These are phyloP conservation scores for Kurtzmaniella natalensis DNA, from an alignment of 1,139 yeast species.

Conservation along the genomic window DNA sequence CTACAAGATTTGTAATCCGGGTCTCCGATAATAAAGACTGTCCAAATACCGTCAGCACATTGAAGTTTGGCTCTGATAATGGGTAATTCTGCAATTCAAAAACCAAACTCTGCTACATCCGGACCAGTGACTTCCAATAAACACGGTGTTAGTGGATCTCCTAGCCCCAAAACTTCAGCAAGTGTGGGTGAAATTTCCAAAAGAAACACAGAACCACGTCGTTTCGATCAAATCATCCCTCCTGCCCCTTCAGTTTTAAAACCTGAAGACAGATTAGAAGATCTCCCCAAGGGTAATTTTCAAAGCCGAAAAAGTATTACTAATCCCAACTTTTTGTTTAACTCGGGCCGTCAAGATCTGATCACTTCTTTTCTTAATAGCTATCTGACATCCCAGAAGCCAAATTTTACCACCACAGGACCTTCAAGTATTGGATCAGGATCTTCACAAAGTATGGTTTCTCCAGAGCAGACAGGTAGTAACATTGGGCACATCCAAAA, in stretches of 20 bases:
- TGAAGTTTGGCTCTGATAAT: no score
- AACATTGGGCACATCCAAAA: not conserved
- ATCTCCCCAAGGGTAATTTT: not conserved
- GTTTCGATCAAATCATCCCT: conserved; percentile 1
- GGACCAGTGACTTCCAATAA: not conserved
- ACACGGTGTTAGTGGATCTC: conserved; percentile 1
- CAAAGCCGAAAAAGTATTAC: conserved; percentile 6
- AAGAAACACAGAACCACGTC: conserved; percentile 1
- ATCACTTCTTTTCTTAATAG: conserved; percentile 17
- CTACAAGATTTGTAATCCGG: no score
- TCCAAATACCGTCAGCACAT: no score
- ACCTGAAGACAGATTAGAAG: not conserved
- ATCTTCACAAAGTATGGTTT: not conserved
- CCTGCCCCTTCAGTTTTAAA: not conserved
- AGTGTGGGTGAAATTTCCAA: conserved; percentile 2
- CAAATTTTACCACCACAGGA: not conserved
- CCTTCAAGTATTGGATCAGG: not conserved
- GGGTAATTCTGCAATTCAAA: conserved; percentile 8
- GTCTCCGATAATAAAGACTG: no score
- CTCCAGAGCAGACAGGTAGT: not conserved
- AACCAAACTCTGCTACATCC: conserved; percentile 2
- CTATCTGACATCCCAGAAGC: conserved; percentile 11
- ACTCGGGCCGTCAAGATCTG: conserved; percentile 19
- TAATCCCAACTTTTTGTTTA: conserved; percentile 12
- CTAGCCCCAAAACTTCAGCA: conserved; percentile 3